These are phyloP conservation scores for Podaxis sp. DNA, from an alignment of 768 basidiomycete genomes.

Conservation along the genomic window DNA sequence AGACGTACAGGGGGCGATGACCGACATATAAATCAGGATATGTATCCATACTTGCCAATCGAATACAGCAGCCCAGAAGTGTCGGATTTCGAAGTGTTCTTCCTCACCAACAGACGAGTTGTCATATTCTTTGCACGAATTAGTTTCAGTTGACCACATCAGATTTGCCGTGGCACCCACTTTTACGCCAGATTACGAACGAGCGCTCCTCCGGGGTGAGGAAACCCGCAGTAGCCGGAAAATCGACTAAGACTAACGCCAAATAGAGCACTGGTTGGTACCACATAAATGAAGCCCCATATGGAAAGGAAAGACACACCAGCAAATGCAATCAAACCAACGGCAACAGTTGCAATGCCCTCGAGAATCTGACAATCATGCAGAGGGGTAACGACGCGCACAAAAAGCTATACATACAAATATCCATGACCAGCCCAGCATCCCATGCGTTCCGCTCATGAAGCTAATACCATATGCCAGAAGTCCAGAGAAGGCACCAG, in stretches of 20 bases:
- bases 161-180: conserved; percentile 30
- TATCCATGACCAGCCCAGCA: conserved; percentile 68
- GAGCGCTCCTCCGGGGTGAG: conserved; percentile 60
- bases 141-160: neutral
- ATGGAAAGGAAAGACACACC: conserved; percentile 29
- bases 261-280: neutral
- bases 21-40: conserved; percentile 57
- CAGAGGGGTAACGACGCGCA: neutral
- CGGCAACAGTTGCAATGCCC: conserved; percentile 58
- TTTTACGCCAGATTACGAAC: conserved; percentile 55
- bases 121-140: conserved; percentile 43
- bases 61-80: conserved; percentile 49
- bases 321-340: conserved; percentile 53
- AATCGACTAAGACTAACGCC: conserved; percentile 56
- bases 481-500: conserved; percentile 63
- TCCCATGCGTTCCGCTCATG: conserved; percentile 45
- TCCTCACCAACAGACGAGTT: conserved; percentile 60
- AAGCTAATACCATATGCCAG: conserved; percentile 56
- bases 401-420: conserved; percentile 40
- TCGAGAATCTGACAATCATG: conserved; percentile 51
- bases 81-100: conserved; percentile 54
- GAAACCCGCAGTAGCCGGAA: conserved; percentile 57
- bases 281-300: neutral
- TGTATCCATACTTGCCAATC: conserved; percentile 68
- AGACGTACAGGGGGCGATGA: conserved; percentile 57